Evolutionary conservation across 495 filamentous ascomycete species (phyloP).

Genomic region (Polyplosphaeria fusca): DNA sequence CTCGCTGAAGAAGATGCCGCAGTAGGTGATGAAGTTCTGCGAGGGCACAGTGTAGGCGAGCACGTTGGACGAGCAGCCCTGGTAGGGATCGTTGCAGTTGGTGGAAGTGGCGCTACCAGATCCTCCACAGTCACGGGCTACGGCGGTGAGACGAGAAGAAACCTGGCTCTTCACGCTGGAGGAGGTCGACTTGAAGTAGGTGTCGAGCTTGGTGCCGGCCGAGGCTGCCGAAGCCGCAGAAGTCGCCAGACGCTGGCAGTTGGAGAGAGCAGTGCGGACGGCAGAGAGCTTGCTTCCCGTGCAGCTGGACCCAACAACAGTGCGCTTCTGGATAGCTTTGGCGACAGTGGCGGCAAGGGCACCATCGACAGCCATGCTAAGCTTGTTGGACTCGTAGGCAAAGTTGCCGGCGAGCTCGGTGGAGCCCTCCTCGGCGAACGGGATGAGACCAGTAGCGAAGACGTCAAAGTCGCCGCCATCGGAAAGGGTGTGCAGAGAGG

Average conservation of each 20-base stretch:
- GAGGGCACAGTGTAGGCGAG: constrained; percentile 58
- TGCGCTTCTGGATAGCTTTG: constrained; percentile 49
- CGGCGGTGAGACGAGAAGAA: constrained; percentile 49
- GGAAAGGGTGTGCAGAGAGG: constrained; percentile 54
- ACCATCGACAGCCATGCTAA: constrained; percentile 51
- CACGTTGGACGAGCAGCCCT: constrained; percentile 50
- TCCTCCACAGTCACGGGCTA: constrained; percentile 52
- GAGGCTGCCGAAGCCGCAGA: constrained; percentile 54
- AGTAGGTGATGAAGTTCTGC: constrained; percentile 54
- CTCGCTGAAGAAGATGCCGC: constrained; percentile 53
- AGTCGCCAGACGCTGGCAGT: constrained; percentile 51
- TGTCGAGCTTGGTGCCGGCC: constrained; percentile 43
- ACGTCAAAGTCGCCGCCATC: constrained; percentile 50
- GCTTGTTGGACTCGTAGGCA: constrained; percentile 47
- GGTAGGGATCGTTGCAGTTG: constrained; percentile 53
- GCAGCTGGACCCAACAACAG: constrained; percentile 49
- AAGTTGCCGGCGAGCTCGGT: constrained; percentile 46
- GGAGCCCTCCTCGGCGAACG: constrained; percentile 49
- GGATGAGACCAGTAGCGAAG: constrained; percentile 49
- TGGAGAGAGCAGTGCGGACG: constrained; percentile 48
- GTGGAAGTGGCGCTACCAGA: constrained; percentile 47
- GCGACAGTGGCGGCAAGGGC: constrained; percentile 46
- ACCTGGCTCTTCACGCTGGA: constrained; percentile 48
- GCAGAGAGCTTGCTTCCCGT: constrained; percentile 44
- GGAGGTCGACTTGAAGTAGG: constrained; percentile 62